Conservation (phyloP, 108 stramenopile genomes). For the Chaetoceros tenuissimus region DNA sequence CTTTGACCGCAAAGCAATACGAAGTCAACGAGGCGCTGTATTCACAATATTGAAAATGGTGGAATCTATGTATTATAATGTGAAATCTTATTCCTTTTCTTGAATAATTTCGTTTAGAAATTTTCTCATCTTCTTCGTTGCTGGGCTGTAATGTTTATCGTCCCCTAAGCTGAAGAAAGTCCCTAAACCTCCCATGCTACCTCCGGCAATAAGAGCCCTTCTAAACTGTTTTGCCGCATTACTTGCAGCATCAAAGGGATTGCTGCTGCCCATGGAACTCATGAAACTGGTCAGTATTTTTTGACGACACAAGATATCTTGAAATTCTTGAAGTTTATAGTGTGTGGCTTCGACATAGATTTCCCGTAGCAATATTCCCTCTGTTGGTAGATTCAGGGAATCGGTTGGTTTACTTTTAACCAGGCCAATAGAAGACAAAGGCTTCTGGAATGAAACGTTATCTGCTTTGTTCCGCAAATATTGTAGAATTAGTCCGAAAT, state of each 20-base stretch:
- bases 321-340: slow-evolving; percentile 40
- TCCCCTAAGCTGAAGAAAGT: too few relatives aligned
- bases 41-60: too few relatives aligned
- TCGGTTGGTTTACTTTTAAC: slow-evolving; percentile 5
- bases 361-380: slow-evolving; percentile 25
- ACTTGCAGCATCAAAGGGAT: slow-evolving; percentile 25
- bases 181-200: slow-evolving; percentile 7
- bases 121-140: too few relatives aligned
- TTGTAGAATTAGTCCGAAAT: slow-evolving; percentile 38
- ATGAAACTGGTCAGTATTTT: slow-evolving; percentile 12
- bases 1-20: too few relatives aligned
- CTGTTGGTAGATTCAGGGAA: slow-evolving; percentile 33
- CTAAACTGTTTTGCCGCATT: background rate
- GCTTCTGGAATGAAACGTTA: slow-evolving; percentile 8
- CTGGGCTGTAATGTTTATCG: too few relatives aligned
- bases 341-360: slow-evolving; percentile 41
- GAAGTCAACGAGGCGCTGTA: too few relatives aligned
- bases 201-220: background rate
- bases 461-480: slow-evolving; percentile 45
- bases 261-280: slow-evolving; percentile 18
- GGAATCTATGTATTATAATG: too few relatives aligned
- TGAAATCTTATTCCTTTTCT: too few relatives aligned
- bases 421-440: background rate
- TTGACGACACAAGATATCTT: slow-evolving; percentile 15
- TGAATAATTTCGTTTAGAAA: too few relatives aligned